Conservation (phyloP, 768 basidiomycete genomes). For the Pleurotus salmoneostramineus region DNA sequence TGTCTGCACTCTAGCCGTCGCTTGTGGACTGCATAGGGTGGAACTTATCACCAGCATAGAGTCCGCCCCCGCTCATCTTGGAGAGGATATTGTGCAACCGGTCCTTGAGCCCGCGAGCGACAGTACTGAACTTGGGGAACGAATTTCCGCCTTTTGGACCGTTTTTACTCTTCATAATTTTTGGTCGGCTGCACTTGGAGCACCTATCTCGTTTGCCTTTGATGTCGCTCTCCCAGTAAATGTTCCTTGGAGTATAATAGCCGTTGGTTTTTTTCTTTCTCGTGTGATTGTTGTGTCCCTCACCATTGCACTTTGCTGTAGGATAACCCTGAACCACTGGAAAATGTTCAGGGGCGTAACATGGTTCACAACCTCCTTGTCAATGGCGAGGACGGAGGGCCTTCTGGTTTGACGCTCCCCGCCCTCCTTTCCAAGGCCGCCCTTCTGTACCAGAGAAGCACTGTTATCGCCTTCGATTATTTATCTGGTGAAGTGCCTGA, state of each 20-base stretch:
- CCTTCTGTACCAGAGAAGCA: slow-evolving; percentile 29
- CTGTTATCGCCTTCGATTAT: slow-evolving; percentile 12
- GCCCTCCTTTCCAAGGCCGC: slow-evolving; percentile 26
- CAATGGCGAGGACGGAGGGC: slow-evolving; percentile 17
- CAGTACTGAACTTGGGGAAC: slow-evolving; percentile 14
- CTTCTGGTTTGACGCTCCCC: slow-evolving; percentile 12
- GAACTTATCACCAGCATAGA: not conserved
- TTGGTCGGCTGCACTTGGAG: slow-evolving; percentile 9
- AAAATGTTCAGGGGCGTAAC: slow-evolving; percentile 10
- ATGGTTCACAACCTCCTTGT: slow-evolving; percentile 25
- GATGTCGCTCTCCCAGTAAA: slow-evolving; percentile 49
- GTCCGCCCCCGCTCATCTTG: not conserved
- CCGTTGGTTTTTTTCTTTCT: slow-evolving; percentile 17
- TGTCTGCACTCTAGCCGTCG: slow-evolving; percentile 13
- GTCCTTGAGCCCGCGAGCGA: slow-evolving; percentile 9
- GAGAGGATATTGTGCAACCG: not conserved
- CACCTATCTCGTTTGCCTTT: slow-evolving; percentile 22
- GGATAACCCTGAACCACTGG: not conserved
- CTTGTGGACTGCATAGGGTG: slow-evolving; percentile 13
- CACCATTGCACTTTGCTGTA: not conserved
- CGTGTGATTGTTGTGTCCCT: slow-evolving; percentile 1
- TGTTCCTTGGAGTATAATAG: slow-evolving; percentile 39
- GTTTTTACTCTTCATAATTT: slow-evolving; percentile 14
- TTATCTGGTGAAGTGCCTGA: slow-evolving; percentile 8
- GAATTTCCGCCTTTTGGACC: slow-evolving; percentile 17